Conservation (phyloP, 2,329 filamentous ascomycete species). For the Pseudogymnoascus sp. region DNA sequence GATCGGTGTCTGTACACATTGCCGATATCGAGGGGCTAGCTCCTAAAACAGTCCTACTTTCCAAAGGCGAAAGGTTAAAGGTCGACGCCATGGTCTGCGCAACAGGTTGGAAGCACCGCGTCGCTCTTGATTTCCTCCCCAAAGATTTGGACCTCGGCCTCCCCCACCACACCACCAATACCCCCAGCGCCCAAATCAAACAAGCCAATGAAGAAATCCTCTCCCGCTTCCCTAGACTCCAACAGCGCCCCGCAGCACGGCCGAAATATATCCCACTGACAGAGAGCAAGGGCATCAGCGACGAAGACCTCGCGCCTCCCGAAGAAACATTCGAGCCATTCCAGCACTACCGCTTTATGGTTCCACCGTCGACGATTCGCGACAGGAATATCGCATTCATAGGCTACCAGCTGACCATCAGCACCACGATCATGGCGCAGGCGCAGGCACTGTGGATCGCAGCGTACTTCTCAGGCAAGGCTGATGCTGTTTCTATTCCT, state of each 20-base stretch:
- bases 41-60: constrained; percentile 40
- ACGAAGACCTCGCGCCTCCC: constrained; percentile 8
- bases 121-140: constrained; percentile 41
- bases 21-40: constrained; percentile 42
- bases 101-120: constrained; percentile 50
- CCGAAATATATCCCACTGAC: constrained; percentile 37
- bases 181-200: constrained; percentile 29
- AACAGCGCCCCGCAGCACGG: constrained; percentile 42
- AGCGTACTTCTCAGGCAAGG: constrained; percentile 51
- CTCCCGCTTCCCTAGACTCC: constrained; percentile 43
- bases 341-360: constrained; percentile 40
- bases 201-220: constrained; percentile 47
- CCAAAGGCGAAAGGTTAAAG: constrained; percentile 38
- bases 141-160: constrained; percentile 39
- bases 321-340: constrained; percentile 24
- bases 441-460: constrained; percentile 53
- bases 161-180: constrained; percentile 34
- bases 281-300: constrained; percentile 32
- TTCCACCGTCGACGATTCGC: constrained; percentile 33
- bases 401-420: constrained; percentile 37
- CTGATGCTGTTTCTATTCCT: constrained; percentile 28
- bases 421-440: constrained; percentile 35
- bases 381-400: constrained; percentile 36
- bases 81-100: constrained; percentile 46
- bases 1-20: constrained; percentile 44